These are phyloP conservation scores for Tolypocladium ophioglossoides DNA, from an alignment of 2,329 filamentous ascomycete genomes.

Conservation along the genomic window DNA sequence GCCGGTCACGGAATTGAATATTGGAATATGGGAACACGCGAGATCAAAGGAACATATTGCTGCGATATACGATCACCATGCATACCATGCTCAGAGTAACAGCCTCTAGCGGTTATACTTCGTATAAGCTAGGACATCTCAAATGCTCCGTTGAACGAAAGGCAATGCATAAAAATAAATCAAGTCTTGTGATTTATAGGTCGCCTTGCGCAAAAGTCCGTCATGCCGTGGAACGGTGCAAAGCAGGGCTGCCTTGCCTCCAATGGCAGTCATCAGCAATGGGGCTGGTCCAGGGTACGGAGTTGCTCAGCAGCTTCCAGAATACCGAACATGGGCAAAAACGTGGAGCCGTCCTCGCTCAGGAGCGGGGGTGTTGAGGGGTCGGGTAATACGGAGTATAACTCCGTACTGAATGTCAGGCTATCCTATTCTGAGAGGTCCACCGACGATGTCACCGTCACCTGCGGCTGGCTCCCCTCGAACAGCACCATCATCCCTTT, in stretches of 20 bases:
- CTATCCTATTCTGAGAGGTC: neutral
- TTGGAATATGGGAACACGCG: neutral
- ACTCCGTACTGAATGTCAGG: neutral
- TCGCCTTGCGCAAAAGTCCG: neutral
- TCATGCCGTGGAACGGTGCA: neutral
- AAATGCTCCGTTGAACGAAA: too few species aligned
- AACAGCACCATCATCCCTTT: neutral
- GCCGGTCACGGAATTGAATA: neutral
- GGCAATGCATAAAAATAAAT: neutral
- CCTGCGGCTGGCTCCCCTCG: conserved; percentile 1
- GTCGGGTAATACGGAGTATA: too few species aligned
- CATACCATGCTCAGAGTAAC: neutral
- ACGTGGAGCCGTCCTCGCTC: neutral
- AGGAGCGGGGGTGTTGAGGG: neutral
- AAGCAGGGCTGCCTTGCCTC: neutral
- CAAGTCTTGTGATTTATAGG: neutral
- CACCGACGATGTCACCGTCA: conserved; percentile 10
- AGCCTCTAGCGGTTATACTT: too few species aligned
- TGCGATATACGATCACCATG: neutral
- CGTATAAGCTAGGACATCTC: too few species aligned
- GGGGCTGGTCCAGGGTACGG: neutral
- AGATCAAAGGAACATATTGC: neutral
- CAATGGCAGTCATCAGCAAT: neutral
- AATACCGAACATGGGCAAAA: neutral
- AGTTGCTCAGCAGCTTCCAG: neutral